These are phyloP conservation scores for Sporobolomyces phaffii DNA, from an alignment of 768 basidiomycete genomes.

Conservation along the genomic window DNA sequence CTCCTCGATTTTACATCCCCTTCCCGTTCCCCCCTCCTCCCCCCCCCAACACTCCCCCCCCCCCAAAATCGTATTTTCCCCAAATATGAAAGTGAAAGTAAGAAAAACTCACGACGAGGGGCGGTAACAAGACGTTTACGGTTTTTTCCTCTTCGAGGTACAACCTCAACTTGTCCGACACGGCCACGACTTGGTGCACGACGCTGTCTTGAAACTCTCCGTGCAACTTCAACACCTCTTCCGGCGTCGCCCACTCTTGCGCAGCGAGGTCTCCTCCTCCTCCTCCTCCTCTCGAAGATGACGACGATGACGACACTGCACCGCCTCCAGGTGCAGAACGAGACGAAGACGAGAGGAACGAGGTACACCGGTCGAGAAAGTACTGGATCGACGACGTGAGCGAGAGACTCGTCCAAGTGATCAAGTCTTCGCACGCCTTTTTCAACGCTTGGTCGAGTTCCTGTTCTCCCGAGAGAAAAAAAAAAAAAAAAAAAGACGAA, in stretches of 20 bases:
- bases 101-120: constrained; percentile 54
- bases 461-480: no score
- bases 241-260: constrained; percentile 56
- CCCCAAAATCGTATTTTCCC: no score
- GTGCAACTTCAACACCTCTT: constrained; percentile 54
- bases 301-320: background rate
- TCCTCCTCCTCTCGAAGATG: constrained; percentile 38
- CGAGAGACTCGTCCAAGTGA: constrained; percentile 57
- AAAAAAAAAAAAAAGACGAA: no score
- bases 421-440: constrained; percentile 75
- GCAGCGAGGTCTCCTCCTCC: constrained; percentile 42
- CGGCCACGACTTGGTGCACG: constrained; percentile 52
- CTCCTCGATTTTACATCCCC: no score
- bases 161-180: constrained; percentile 57
- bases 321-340: background rate
- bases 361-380: constrained; percentile 58
- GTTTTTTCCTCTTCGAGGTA: constrained; percentile 75
- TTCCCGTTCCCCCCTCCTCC: no score
- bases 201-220: constrained; percentile 49
- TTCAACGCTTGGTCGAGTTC: constrained; percentile 82
- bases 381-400: constrained; percentile 59
- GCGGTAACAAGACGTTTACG: constrained; percentile 67
- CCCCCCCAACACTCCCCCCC: no score
- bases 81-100: no score
- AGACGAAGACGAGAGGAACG: constrained; percentile 44